Evolutionary conservation across 2,329 filamentous ascomycete species (phyloP).

Genomic region (Stromatinia cepivora): DNA sequence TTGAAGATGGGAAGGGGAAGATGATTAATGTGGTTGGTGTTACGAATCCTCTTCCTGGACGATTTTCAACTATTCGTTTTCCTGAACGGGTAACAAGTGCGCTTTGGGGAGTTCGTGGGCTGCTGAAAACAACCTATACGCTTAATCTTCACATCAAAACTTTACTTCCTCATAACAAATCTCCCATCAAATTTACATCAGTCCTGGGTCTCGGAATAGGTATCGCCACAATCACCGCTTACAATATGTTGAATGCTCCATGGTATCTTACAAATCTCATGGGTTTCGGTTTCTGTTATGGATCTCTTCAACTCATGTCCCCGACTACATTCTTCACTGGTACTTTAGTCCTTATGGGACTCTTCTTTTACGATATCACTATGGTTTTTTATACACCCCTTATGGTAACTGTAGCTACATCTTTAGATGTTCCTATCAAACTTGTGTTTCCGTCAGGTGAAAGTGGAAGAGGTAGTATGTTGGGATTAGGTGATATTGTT

Average conservation of each 20-base stretch:
- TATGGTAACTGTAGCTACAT: constrained; percentile 85
- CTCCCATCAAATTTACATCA: constrained; percentile 33
- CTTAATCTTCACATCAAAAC: constrained; percentile 38
- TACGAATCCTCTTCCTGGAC: constrained; percentile 46
- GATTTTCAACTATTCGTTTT: constrained; percentile 41
- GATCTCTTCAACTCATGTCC: constrained; percentile 78
- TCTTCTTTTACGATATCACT: constrained; percentile 95
- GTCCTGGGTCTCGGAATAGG: constrained; percentile 37
- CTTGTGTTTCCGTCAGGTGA: constrained; percentile 64
- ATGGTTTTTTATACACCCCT: constrained; percentile 87
- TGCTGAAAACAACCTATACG: constrained; percentile 54
- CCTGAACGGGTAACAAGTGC: constrained; percentile 34
- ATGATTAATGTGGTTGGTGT: not conserved
- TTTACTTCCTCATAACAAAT: constrained; percentile 30
- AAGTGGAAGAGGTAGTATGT: constrained; percentile 70
- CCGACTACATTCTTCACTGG: constrained; percentile 86
- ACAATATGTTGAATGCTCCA: constrained; percentile 36
- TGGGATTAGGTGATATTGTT: constrained; percentile 92
- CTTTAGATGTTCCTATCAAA: constrained; percentile 90
- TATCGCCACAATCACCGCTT: constrained; percentile 33
- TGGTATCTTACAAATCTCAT: constrained; percentile 74
- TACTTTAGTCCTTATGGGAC: constrained; percentile 69
- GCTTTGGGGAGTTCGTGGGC: constrained; percentile 54
- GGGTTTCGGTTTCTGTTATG: constrained; percentile 84
- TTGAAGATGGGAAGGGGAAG: constrained; percentile 21